These are phyloP conservation scores for Cryptococcus neoformans DNA, from an alignment of 1,284 basidiomycete species.

Conservation along the genomic window DNA sequence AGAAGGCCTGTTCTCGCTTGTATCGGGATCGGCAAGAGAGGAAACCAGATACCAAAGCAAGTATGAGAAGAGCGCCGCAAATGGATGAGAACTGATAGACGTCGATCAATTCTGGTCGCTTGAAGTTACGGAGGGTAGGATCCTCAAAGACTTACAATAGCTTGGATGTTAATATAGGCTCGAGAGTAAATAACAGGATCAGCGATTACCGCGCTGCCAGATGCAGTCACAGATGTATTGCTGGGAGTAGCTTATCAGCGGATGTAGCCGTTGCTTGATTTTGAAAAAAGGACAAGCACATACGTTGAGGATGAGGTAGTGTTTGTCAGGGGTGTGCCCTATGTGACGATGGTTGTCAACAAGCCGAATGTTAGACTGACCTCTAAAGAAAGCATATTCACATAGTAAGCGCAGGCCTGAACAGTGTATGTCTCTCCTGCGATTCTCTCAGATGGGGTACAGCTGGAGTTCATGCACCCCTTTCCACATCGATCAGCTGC, in stretches of 20 bases:
- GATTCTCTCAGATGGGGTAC: constrained; percentile 14
- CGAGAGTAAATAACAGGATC: constrained; percentile 13
- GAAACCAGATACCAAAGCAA: constrained; percentile 26
- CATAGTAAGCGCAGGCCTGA: constrained; percentile 17
- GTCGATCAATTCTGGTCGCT: neutral
- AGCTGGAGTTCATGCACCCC: constrained; percentile 17
- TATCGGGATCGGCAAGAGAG: constrained; percentile 21
- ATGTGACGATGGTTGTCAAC: neutral
- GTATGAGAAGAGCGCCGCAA: constrained; percentile 21
- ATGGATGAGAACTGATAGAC: constrained; percentile 31
- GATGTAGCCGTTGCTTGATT: neutral
- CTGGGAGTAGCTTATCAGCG: neutral
- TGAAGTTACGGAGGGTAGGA: neutral
- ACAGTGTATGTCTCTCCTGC: constrained; percentile 17
- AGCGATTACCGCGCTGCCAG: constrained; percentile 8
- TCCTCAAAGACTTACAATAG: constrained; percentile 17
- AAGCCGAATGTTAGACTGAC: neutral
- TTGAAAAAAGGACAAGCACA: neutral
- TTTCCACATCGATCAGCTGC: neutral
- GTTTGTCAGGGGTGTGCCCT: constrained; percentile 5
- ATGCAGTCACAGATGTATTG: neutral
- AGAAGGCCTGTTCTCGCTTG: constrained; percentile 15
- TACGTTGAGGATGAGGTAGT: neutral
- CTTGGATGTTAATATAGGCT: constrained; percentile 24
- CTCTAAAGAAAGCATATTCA: constrained; percentile 2